These are phyloP conservation scores for Combretum micranthum DNA, from an alignment of 345 rosid genomes.

Conservation along the genomic window DNA sequence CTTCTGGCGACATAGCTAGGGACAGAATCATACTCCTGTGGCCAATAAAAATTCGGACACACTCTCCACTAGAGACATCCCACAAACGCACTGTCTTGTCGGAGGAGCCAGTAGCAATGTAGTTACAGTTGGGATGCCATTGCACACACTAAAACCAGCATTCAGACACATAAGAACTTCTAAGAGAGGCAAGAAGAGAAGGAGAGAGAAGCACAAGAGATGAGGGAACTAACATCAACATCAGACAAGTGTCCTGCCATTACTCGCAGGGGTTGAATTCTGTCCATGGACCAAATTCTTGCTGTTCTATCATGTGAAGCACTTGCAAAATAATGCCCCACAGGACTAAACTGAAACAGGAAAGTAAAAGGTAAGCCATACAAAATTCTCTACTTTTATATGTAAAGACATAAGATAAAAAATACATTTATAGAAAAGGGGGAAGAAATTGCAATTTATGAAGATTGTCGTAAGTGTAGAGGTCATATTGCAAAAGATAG, in stretches of 20 bases:
- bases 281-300: conserved; percentile 92
- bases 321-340: conserved; percentile 91
- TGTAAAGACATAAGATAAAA: not conserved
- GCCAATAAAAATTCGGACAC: conserved; percentile 82
- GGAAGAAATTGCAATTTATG: too few relatives aligned
- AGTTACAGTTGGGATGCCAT: conserved; percentile 99
- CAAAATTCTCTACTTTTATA: not conserved
- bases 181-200: not conserved
- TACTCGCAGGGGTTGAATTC: conserved; percentile 84
- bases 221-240: conserved; percentile 65
- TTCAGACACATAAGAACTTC: conserved; percentile 1
- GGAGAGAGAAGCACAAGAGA: not conserved
- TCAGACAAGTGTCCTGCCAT: conserved; percentile 98
- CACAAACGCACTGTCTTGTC: conserved; percentile 90
- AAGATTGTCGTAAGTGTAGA: too few relatives aligned
- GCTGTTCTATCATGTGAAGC: conserved; percentile 97
- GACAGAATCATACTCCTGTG: conserved; percentile 76
- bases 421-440: too few relatives aligned
- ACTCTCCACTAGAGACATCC: conserved; percentile 93
- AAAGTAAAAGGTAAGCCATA: conserved; percentile 8
- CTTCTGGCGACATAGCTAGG: conserved; percentile 93
- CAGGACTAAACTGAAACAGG: conserved; percentile 83
- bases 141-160: conserved; percentile 69
- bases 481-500: too few relatives aligned
- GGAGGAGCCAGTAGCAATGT: conserved; percentile 85